Base-by-base conservation (phyloP, 148 eudicot species). In the Spergularia marina region DNA sequence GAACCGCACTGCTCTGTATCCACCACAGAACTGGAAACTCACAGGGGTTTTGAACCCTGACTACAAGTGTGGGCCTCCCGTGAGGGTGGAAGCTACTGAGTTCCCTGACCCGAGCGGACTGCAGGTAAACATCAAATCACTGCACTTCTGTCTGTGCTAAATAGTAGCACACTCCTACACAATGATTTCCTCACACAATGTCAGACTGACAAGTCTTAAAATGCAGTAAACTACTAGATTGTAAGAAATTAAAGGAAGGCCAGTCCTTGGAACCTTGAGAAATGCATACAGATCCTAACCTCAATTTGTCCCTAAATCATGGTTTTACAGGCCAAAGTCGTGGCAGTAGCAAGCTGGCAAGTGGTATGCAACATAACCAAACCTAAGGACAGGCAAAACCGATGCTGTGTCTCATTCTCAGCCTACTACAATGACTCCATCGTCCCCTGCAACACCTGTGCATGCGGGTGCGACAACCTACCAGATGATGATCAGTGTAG, bases 21-120 rank as follows among this genome's bases (percentile, higher is more conserved):
- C 98, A 3, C 98, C 98, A 0, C 97, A 90, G 67, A 89, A 89
- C 39, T 94, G 98, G 98, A 82, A 82, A 47, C 85, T 90, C 74
- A 70, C 73, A 0, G 98, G 98, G 4, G 41, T 79, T 8, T 79
- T 94, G 10, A 94, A 90, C 76, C 97, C 96, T 0, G 51, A 75
- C 3, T 94, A 91, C 82, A 85, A 82, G 20, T 94, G 97, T 44
- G 89, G 96, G 1, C 84, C 91, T 6, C 93, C 98, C 0, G 67
- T 90, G 62, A 60, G 90, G 7, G 83, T 94, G 0, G 88, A 89
- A 62, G 82, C 97, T 0, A 53, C 93, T 0, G 84, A 87, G 58
- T 90, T 92, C 75, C 96, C 98, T 0, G 98, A 94, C 74, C 86
- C 93, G 0, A 81, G 63, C 17, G 97, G 97, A 12, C 74, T 91